Base-by-base conservation (phyloP, 768 basidiomycete species). In the Lactarius pseudohatsudake region DNA sequence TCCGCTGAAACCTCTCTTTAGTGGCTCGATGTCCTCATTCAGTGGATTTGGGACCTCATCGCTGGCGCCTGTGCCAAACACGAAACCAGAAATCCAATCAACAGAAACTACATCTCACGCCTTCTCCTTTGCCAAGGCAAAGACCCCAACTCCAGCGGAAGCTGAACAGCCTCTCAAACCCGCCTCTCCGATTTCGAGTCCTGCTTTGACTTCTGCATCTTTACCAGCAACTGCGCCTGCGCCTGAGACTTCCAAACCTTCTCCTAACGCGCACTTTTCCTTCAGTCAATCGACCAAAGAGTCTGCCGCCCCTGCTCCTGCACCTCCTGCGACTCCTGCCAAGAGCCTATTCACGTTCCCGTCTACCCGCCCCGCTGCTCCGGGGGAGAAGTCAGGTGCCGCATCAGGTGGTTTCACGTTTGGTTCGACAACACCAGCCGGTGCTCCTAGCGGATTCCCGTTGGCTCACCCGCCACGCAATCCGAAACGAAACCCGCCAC, bases 271-370 rank as follows among this genome's bases (percentile, higher is more conserved):
- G 7, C 50, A 38, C 6, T 62, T 67, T 26, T 36, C 64, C 53
- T 63, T 59, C 50, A 15, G 61, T 38, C 65, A 47, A 59, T 40
- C 58, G 20, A 15, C 15, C 41, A 64, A 67, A 40, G 62, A 28
- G 43, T 30, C 62, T 8, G 15, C 36, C 13, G n/a, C 34, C 3
- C 55, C 26, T 18, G 16, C 41, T 7, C 58, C 57, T 56, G 61
- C 56, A 7, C 53, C 55, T 18, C 57, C 68, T 28, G 57, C 50
- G 18, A 59, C 59, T n/a, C 57, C 68, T n/a, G 60, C 61, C 20
- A 68, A 70, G 45, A 20, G 9, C 34, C 0, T 67, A 9, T 75
- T 75, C 61, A 62, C 65, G 1, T 69, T 70, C 11, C 59, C 82
- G 26, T 26, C 66, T 32, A 36, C 68, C 4, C 40, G 55, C 15